Base-by-base conservation (phyloP, 1,284 basidiomycete genomes). In the Sporisorium sorghi region DNA sequence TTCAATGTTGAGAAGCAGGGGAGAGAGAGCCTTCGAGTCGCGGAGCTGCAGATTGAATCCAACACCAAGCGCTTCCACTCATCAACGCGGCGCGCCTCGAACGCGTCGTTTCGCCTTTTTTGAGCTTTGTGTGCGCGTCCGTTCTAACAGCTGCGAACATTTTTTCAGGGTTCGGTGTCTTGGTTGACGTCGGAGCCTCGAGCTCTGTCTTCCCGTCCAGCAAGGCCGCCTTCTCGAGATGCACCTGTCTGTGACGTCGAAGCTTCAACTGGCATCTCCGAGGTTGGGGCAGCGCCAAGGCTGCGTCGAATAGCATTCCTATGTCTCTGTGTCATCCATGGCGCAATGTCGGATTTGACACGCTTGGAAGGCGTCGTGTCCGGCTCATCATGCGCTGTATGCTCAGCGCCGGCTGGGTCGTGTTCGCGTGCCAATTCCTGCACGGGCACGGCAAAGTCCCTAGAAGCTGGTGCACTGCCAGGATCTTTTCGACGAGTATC, bases 41-140 rank as follows among this genome's bases (percentile, higher is more conserved):
- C 46, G 19, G 47, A 49, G 46, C 40, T 69, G 66, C 60, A 60
- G 39, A 10, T 15, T 10, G 65, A 64, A 60, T 64, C 61, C 61
- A 70, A 70, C 67, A 70, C 65, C 57, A 37, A 10, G 7, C 33
- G 12, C 15, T 21, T 15, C 33, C 23, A 61, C 67, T 70, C 60
- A 70, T n/a, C n/a, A n/a, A 70, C 67, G 67, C 67, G 67, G 53
- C 60, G 67, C 60, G 67, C 48, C 17, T 40, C 2, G 21, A 44
- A 70, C 67, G 67, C 67, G 67, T 70, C 67, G 43, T 12, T 15
- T 35, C 28, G 28, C n/a, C 10, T 51, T 23, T 26, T 24, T 1
- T 23, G 14, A 37, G n/a, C n/a, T 28, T 28, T 46, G 44, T 46
- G 44, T 30, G 26, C 44, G 5, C 14, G 44, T 9, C 14, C 7